Evolutionary conservation across 164 flowering plant species (phyloP).

Genomic region (Magnolia changhungtana): DNA sequence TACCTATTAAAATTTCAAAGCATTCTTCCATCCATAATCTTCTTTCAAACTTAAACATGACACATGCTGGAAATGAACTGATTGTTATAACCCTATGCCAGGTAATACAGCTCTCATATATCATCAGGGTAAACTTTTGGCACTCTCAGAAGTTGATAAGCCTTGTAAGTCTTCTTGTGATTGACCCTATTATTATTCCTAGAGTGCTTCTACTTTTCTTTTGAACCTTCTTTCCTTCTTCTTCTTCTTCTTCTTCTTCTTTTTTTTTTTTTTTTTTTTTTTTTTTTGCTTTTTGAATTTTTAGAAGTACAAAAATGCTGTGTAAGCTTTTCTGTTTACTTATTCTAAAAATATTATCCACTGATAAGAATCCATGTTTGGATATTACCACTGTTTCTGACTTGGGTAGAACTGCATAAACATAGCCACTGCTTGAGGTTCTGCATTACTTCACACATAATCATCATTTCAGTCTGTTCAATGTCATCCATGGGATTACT

Average conservation of each 20-base stretch:
- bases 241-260: too few species aligned
- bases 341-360: neutral
- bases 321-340: neutral
- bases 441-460: neutral
- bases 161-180: conserved; percentile 61
- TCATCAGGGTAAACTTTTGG: conserved; percentile 89
- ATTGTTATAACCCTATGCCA: conserved; percentile 28
- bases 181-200: neutral
- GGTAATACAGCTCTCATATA: conserved; percentile 87
- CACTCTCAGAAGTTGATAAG: conserved; percentile 83
- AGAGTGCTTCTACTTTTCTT: neutral
- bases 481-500: neutral
- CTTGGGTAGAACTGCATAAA: neutral
- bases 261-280: too few species aligned
- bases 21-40: neutral
- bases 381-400: neutral
- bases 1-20: neutral
- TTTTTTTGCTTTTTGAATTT: too few species aligned
- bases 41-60: conserved; percentile 6
- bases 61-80: conserved; percentile 7
- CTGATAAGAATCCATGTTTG: neutral
- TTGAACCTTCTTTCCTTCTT: neutral
- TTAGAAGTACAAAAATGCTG: too few species aligned
- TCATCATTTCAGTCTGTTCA: too few species aligned
- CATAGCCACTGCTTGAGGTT: neutral